Percentiles rank a stretch among this genome's conserved stretches.
Conservation (phyloP, 1,139 yeast genomes). For the Diutina siamensis region DNA sequence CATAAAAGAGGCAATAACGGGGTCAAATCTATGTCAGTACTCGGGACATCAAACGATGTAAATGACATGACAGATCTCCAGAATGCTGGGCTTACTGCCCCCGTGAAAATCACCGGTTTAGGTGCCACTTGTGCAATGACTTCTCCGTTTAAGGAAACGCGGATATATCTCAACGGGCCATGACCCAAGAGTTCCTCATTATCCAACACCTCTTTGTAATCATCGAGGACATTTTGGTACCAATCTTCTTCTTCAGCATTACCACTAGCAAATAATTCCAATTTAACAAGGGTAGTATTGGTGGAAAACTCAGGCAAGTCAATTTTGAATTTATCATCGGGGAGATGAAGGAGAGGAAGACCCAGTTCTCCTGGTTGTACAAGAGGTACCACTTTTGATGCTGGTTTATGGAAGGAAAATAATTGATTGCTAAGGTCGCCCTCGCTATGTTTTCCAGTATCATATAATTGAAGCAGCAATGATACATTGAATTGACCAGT, state of each 20-base stretch:
- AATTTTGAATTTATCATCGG: slow-evolving; percentile 23
- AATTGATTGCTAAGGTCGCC: neutral
- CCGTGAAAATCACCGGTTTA: slow-evolving; percentile 15
- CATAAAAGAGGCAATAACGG: slow-evolving; percentile 11
- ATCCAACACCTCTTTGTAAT: slow-evolving; percentile 16
- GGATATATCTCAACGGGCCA: slow-evolving; percentile 51
- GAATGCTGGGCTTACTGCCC: slow-evolving; percentile 11
- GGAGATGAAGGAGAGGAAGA: slow-evolving; percentile 20
- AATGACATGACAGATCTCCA: slow-evolving; percentile 74
- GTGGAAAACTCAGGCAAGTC: slow-evolving; percentile 27
- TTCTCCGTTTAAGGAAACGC: slow-evolving; percentile 38
- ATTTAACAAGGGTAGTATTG: slow-evolving; percentile 46
- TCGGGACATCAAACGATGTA: slow-evolving; percentile 56
- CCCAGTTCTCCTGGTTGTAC: slow-evolving; percentile 7
- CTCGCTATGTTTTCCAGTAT: neutral
- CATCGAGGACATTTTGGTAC: slow-evolving; percentile 56
- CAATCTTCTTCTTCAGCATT: slow-evolving; percentile 77
- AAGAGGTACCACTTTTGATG: slow-evolving; percentile 19
- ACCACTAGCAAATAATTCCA: slow-evolving; percentile 61
- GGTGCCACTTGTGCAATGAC: slow-evolving; percentile 42
- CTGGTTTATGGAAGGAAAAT: slow-evolving; percentile 9
- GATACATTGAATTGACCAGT: slow-evolving; percentile 53
- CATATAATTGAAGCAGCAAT: slow-evolving; percentile 41
- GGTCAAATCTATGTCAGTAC: slow-evolving; percentile 10
- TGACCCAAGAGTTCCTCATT: slow-evolving; percentile 35